Base-by-base conservation (phyloP, 257 asterid species). In the Petrea volubilis region DNA sequence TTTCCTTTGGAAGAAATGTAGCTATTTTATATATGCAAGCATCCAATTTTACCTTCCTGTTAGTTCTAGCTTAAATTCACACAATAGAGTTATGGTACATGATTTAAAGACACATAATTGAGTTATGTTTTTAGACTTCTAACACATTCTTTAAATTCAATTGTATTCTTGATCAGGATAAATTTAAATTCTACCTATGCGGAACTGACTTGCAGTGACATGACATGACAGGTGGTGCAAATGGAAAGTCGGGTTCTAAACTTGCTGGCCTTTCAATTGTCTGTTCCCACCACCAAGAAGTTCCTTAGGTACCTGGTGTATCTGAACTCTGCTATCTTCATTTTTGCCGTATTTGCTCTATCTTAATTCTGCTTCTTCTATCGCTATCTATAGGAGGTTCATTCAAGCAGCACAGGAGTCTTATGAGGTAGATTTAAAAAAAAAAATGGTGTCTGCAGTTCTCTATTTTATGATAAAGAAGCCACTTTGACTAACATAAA, bases 361-460 rank as follows among this genome's bases (percentile, higher is more conserved):
- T 75, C 78, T 47, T 64, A 41, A 34, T 58, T 70, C 58, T 38
- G 57, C 44, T 56, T 49, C 47, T 15, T 47, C 63, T 20, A n/a
- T 72, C 76, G 25, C 53, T 67, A 27, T 73, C 50, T 68, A n/a
- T 73, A 95, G 99, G 97, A 86, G 99, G 85, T 95, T 87, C 81
- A 79, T 92, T 80, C 99, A 90, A 86, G 98, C 99, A 76, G 98
- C 99, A 62, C 99, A 92, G 67, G 85, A 76, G 77, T 90, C 90
- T 67, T 90, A 80, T 49, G 70, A 88, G 95, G 98, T 95, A 82
- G 68, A 40, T 13, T n/a, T n/a, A n/a, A n/a, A n/a, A n/a, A 8
- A 44, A 43, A 27, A 74, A 60, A 33, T 21, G 15, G 17, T 62
- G 60, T 77, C 58, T 27, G 8, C 6, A 63, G 38, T 61, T 41